Percentiles rank a stretch among this genome's conserved stretches.
phyloP scores from a whole-genome alignment of 2,329 filamentous ascomycete species.

The Microcyclospora tardicrescens region DNA sequence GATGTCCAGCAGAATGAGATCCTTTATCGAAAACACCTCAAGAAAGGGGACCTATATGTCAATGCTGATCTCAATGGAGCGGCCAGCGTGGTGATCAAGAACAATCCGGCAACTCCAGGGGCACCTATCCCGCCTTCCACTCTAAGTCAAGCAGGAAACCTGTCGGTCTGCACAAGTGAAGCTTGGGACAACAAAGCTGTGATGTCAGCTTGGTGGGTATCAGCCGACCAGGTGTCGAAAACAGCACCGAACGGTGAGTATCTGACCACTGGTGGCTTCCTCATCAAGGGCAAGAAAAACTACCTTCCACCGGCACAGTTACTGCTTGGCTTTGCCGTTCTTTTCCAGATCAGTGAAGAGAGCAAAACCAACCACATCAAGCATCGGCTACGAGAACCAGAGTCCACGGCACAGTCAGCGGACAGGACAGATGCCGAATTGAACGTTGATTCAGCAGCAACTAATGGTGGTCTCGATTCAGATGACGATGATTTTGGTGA shows the following conservation, averaged over 20 bases:
- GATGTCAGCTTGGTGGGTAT: slow-evolving; percentile 95
- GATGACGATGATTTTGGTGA: slow-evolving; percentile 30
- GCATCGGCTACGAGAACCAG: slow-evolving; percentile 45
- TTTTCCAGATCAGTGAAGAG: slow-evolving; percentile 81
- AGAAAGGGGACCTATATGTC: slow-evolving; percentile 82
- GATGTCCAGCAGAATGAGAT: slow-evolving; percentile 85
- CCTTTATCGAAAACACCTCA: slow-evolving; percentile 74
- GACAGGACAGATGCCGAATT: slow-evolving; percentile 17
- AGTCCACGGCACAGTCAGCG: neutral
- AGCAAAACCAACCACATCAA: slow-evolving; percentile 71
- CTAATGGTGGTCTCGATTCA: slow-evolving; percentile 22
- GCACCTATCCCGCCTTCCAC: slow-evolving; percentile 86
- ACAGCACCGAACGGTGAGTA: slow-evolving; percentile 68
- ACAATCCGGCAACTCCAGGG: slow-evolving; percentile 61
- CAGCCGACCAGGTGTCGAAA: slow-evolving; percentile 81
- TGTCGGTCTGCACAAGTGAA: slow-evolving; percentile 71
- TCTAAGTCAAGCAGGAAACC: slow-evolving; percentile 73
- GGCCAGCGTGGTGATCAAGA: slow-evolving; percentile 78
- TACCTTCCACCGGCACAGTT: slow-evolving; percentile 78
- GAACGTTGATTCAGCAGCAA: slow-evolving; percentile 17
- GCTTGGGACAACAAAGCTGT: slow-evolving; percentile 96
- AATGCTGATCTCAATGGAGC: slow-evolving; percentile 82
- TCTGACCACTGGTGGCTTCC: slow-evolving; percentile 64
- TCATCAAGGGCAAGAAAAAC: slow-evolving; percentile 77
- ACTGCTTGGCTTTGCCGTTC: slow-evolving; percentile 71